These are phyloP conservation scores for Salvia sclarea DNA, from an alignment of 305 asterid species.

Conservation along the genomic window DNA sequence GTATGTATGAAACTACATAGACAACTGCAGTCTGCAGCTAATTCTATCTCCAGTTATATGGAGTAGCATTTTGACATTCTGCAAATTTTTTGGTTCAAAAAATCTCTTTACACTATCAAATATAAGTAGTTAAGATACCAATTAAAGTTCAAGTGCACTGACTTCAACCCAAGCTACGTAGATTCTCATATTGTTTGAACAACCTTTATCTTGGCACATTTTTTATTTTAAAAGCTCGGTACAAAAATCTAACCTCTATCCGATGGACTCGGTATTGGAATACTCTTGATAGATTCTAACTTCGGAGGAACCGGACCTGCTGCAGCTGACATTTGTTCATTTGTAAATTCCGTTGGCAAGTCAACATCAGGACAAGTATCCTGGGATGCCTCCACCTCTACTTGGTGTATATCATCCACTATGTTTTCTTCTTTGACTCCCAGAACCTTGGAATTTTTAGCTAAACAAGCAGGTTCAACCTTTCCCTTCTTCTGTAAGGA, in stretches of 20 bases:
- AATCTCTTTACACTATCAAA: slow-evolving; percentile 1
- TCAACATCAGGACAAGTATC: slow-evolving; percentile 34
- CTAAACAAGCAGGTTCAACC: slow-evolving; percentile 44
- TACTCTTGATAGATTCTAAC: slow-evolving; percentile 34
- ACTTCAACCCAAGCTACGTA: not conserved
- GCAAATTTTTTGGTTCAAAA: slow-evolving; percentile 2
- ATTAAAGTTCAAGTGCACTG: not conserved
- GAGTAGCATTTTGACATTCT: not conserved
- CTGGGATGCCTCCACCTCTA: slow-evolving; percentile 41
- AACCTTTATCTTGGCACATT: slow-evolving; percentile 1
- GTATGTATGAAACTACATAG: not conserved
- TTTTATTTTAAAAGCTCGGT: slow-evolving; percentile 25
- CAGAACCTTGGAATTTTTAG: slow-evolving; percentile 36
- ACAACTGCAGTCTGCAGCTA: not conserved
- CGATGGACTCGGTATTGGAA: slow-evolving; percentile 36
- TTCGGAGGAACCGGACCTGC: slow-evolving; percentile 41
- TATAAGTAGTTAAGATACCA: slow-evolving; percentile 4
- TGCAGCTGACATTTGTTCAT: slow-evolving; percentile 31
- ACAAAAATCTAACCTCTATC: slow-evolving; percentile 50
- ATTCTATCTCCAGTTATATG: not conserved
- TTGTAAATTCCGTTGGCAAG: slow-evolving; percentile 33
- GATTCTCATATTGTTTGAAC: slow-evolving; percentile 1
- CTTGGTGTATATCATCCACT: slow-evolving; percentile 35
- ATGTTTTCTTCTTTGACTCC: slow-evolving; percentile 37
- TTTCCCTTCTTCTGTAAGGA: slow-evolving; percentile 49